These are phyloP conservation scores for Trapa bicornis DNA, from an alignment of 345 rosid species.

Conservation along the genomic window DNA sequence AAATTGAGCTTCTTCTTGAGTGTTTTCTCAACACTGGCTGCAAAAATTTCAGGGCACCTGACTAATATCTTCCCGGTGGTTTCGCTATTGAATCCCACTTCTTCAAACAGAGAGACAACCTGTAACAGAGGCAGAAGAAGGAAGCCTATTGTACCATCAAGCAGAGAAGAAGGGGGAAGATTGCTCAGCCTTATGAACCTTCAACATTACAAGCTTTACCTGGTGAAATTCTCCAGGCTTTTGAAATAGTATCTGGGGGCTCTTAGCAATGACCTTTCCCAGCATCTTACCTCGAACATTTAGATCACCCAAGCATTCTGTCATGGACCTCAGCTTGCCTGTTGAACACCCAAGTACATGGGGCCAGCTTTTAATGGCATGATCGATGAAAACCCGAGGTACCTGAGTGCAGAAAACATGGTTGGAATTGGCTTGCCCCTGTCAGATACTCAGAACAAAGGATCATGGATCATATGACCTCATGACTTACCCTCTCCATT, in stretches of 20 bases:
- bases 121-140: conserved; percentile 9
- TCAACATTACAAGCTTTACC: conserved; percentile 18
- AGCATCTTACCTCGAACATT: conserved; percentile 45
- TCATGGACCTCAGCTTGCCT: conserved; percentile 44
- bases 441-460: too few relatives aligned
- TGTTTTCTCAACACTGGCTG: conserved; percentile 45
- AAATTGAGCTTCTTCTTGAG: conserved; percentile 53
- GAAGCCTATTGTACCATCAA: not conserved
- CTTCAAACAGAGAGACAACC: conserved; percentile 61
- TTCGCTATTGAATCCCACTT: conserved; percentile 51
- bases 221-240: conserved; percentile 58
- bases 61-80: conserved; percentile 41
- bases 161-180: not conserved
- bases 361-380: conserved; percentile 71
- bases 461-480: not conserved
- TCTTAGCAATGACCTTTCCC: conserved; percentile 58
- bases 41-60: conserved; percentile 84
- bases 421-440: too few relatives aligned
- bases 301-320: conserved; percentile 41
- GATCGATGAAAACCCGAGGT: conserved; percentile 37
- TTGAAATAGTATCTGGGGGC: conserved; percentile 69
- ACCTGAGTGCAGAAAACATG: conserved; percentile 23
- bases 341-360: conserved; percentile 66
- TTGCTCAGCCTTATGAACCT: too few relatives aligned
- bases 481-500: conserved; percentile 45